Base-by-base conservation (phyloP, 2,329 filamentous ascomycete genomes). In the Botrytis cinerea region DNA sequence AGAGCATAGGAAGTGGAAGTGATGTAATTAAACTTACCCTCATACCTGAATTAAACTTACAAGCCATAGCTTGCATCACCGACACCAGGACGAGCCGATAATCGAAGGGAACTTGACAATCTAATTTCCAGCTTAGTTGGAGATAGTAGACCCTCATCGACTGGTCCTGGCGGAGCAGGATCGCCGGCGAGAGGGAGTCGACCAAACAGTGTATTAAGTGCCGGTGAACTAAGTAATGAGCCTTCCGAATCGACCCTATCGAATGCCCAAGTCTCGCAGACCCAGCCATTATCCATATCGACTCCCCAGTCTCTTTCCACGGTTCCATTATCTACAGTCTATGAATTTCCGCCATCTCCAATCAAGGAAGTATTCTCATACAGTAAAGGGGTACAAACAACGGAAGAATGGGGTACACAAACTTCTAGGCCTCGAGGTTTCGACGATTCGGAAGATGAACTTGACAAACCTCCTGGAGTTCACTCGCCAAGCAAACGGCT, bases 361-460 rank as follows among this genome's bases (percentile, higher is more conserved):
- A 89, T 91, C 72, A 89, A 92, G 76, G 96, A 99, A 82, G 87
- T 97, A 74, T 94, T 97, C 80, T 97, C 94, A 71, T 99, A 99
- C 86, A 98, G 93, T 86, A 98, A 98, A 84, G 95, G 91, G 73
- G 94, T 98, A 35, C 97, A 99, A 83, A 98, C 96, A 25, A 90
- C 92, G 35, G 92, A 94, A 79, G 90, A 91, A 75, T 93, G 93
- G 89, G 83, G 83, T 10, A 85, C 86, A 8, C 84, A 86, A 73
- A 84, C 87, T 43, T 84, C 86, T 48, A 85, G 86, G 46, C 83
- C 87, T 1, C 86, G 87, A 69, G 86, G 85, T 5, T 85, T 86
- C 66, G 87, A 89, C 14, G 88, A 88, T 45, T 87, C 88, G 38
- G 90, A 90, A 25, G 91, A 94, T 45, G 86, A 87, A 45, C 91